A percentile compares a stretch with the other conserved stretches of the same genome.
These are phyloP conservation scores for Lactarius pseudohatsudake DNA, from an alignment of 768 basidiomycete genomes.

Conservation along the genomic window DNA sequence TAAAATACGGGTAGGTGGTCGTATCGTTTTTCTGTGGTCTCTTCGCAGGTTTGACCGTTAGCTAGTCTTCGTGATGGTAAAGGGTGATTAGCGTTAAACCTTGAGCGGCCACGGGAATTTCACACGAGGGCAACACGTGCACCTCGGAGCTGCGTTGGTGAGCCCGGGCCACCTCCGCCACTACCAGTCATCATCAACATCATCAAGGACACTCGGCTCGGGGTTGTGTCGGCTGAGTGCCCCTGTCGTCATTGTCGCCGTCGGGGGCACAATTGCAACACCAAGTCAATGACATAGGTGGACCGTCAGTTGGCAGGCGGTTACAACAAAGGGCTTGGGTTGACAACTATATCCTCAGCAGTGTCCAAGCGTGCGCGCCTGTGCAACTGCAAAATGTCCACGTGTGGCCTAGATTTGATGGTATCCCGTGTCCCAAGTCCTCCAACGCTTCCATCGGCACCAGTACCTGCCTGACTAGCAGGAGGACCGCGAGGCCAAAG, in stretches of 20 bases:
- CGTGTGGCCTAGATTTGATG: slow-evolving; percentile 60
- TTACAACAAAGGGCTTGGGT: slow-evolving; percentile 32
- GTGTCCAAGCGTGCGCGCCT: slow-evolving; percentile 35
- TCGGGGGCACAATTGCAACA: no score
- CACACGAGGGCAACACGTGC: slow-evolving; percentile 11
- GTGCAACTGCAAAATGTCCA: slow-evolving; percentile 62
- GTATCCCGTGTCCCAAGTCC: slow-evolving; percentile 71
- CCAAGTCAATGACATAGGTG: no score
- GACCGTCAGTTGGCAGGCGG: no score
- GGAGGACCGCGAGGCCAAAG: no score
- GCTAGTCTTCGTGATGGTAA: neutral
- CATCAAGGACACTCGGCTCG: no score
- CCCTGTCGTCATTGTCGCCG: no score
- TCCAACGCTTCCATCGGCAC: slow-evolving; percentile 70
- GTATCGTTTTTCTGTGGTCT: neutral
- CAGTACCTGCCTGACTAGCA: no score
- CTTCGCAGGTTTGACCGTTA: neutral
- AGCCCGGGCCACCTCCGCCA: no score
- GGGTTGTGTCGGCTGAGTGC: no score
- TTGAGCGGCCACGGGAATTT: slow-evolving; percentile 15
- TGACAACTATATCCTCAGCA: slow-evolving; percentile 29
- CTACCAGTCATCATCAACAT: no score
- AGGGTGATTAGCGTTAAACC: neutral
- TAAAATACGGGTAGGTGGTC: neutral
- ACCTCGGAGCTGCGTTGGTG: no score